phyloP scores from a whole-genome alignment of 2,329 filamentous ascomycete genomes.

The Hypocreales sp. region DNA sequence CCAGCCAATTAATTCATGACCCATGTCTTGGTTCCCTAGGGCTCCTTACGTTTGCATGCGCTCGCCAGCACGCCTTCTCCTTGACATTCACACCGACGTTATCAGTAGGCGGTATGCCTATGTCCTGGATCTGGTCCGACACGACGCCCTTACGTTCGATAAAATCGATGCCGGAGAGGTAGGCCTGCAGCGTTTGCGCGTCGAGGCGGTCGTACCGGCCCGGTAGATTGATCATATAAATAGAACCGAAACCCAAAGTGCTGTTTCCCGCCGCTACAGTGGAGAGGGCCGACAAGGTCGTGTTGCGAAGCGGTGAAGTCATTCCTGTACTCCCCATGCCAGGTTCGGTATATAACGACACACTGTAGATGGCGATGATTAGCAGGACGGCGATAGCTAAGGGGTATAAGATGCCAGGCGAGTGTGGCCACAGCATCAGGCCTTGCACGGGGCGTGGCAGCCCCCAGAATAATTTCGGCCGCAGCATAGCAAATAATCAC shows the following conservation, averaged over 20 bases:
- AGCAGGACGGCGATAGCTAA: too few species aligned
- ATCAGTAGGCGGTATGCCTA: slow-evolving; percentile 10
- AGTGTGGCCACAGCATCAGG: too few species aligned
- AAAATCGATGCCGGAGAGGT: slow-evolving; percentile 11
- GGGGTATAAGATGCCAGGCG: too few species aligned
- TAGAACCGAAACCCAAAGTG: background rate
- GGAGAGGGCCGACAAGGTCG: background rate
- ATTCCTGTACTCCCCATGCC: too few species aligned
- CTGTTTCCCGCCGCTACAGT: background rate
- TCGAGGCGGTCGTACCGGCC: slow-evolving; percentile 11
- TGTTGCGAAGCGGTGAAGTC: too few species aligned
- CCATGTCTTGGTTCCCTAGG: too few species aligned
- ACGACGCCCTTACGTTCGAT: slow-evolving; percentile 8
- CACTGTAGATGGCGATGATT: too few species aligned
- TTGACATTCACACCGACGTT: slow-evolving; percentile 5
- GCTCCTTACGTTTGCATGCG: slow-evolving; percentile 12
- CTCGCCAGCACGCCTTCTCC: slow-evolving; percentile 12
- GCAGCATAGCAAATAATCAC: too few species aligned
- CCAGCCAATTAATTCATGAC: background rate
- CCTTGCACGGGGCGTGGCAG: too few species aligned
- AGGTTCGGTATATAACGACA: too few species aligned
- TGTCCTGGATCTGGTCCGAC: slow-evolving; percentile 6
- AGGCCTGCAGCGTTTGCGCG: slow-evolving; percentile 11
- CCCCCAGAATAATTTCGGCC: too few species aligned
- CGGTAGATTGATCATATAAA: slow-evolving; percentile 7